Evolutionary conservation across 257 asterid genomes (phyloP), one percentile per base, ranked within the genome.

Genomic region (Jacaranda mimosifolia): DNA sequence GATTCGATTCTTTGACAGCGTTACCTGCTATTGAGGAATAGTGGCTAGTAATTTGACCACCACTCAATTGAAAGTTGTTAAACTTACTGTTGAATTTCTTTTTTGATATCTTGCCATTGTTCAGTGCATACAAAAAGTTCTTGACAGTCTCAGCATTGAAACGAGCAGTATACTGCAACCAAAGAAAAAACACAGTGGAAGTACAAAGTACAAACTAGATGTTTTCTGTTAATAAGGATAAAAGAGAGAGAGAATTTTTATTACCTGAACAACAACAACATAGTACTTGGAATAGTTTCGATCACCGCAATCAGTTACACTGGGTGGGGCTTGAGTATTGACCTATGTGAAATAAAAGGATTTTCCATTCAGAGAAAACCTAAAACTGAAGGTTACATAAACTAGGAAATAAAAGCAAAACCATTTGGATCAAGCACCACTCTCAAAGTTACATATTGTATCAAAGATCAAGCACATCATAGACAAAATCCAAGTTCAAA

Each of bases 141-240:
- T 93, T 96, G 83, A 96, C 97, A 10, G 91, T 52, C 76, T 93
- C 98, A 32, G 97, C 98, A 82, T 83, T 93, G 85, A 96, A 96
- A 43, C 97, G 93, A 73, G 99, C 96, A 74, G 92, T 84, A 76
- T 91, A 91, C 99, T 93, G 91, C 77, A 86, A 79, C 72, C 3
- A 59, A 63, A 18, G 48, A 68, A 52, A 73, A 55, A 19, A 57
- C 56, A 19, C 43, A 72, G 26, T 45, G 36, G 59, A 74, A 48
- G 48, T 19, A 67, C 35, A 66, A 70, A 38, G 5, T 6, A 55
- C 35, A 66, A 70, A 38, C 5, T 6, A 55, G 52, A 53, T 43
- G 8, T 42, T 71, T 55, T 68, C 35, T 39, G 43, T 32, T 51
- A 70, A 71, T 4, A 75, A 15, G 77, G 46, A 73, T 10, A 17